phyloP scores from a whole-genome alignment of 2,329 filamentous ascomycete species.

The Escovopsis sp. region DNA sequence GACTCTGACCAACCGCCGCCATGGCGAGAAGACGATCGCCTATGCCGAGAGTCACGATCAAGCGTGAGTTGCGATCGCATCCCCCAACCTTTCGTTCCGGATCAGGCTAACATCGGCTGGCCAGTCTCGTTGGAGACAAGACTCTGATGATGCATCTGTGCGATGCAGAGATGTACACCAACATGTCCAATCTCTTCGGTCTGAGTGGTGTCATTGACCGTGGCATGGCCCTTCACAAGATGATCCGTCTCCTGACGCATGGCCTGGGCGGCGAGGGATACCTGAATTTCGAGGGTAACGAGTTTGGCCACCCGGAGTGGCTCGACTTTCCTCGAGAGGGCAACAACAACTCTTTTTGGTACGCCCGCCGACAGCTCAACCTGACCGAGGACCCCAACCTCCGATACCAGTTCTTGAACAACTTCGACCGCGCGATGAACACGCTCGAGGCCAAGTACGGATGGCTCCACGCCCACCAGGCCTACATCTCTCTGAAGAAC shows the following conservation, averaged over 20 bases:
- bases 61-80: conserved; percentile 47
- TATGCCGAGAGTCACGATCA: conserved; percentile 97
- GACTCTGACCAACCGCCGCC: conserved; percentile 80
- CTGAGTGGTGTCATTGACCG: conserved; percentile 79
- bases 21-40: conserved; percentile 96
- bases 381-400: conserved; percentile 73
- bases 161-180: conserved; percentile 91
- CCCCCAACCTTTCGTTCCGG: neutral
- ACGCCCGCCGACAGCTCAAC: conserved; percentile 85
- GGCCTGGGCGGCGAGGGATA: conserved; percentile 87
- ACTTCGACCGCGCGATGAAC: conserved; percentile 91
- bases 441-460: conserved; percentile 73
- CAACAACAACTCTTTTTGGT: conserved; percentile 88
- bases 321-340: conserved; percentile 93
- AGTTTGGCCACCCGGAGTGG: conserved; percentile 98
- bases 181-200: conserved; percentile 82
- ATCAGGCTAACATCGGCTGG: conserved; percentile 22
- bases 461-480: conserved; percentile 75
- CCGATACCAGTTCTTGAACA: conserved; percentile 81
- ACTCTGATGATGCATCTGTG: conserved; percentile 96
- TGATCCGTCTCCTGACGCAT: conserved; percentile 91
- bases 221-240: conserved; percentile 86
- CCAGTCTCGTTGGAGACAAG: conserved; percentile 87
- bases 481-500: conserved; percentile 87
- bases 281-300: conserved; percentile 96